A percentile compares a stretch with the other conserved stretches of the same genome.
Conservation (phyloP, 768 basidiomycete species). For the Psilocybe subaeruginosa region DNA sequence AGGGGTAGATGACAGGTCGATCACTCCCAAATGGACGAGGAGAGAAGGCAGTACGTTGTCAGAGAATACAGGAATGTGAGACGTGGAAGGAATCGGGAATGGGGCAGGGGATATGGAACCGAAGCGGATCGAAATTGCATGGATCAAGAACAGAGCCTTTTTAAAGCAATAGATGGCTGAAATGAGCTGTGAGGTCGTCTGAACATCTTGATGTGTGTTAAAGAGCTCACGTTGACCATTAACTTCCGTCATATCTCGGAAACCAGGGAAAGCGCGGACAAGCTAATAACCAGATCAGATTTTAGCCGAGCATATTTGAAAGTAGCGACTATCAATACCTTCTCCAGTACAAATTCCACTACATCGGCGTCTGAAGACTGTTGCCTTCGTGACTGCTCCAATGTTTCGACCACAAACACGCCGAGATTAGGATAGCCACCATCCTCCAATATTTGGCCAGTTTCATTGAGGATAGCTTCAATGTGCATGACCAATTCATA, state of each 20-base stretch:
- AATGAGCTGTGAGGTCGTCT: constrained; percentile 9
- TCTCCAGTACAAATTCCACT: constrained; percentile 65
- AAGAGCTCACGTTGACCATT: constrained; percentile 58
- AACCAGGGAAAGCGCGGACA: constrained; percentile 77
- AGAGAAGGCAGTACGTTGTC: constrained; percentile 89
- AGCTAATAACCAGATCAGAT: constrained; percentile 46
- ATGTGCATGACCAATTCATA: constrained; percentile 76
- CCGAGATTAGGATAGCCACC: constrained; percentile 74
- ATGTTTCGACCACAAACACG: constrained; percentile 68
- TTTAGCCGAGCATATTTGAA: constrained; percentile 7
- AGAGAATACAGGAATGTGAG: constrained; percentile 65
- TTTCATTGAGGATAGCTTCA: constrained; percentile 66
- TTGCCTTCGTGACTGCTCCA: constrained; percentile 54
- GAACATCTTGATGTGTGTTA: not conserved
- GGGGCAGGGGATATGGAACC: constrained; percentile 50
- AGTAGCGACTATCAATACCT: constrained; percentile 42
- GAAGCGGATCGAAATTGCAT: constrained; percentile 72
- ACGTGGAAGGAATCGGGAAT: constrained; percentile 66
- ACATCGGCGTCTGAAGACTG: constrained; percentile 12
- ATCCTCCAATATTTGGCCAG: constrained; percentile 64
- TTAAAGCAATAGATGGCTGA: constrained; percentile 88
- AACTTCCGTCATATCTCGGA: constrained; percentile 75
- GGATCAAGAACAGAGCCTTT: constrained; percentile 83
- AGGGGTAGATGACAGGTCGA: constrained; percentile 61
- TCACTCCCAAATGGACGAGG: constrained; percentile 73